Conservation (phyloP, 2,329 filamentous ascomycete species). For the Penicillium sp. region DNA sequence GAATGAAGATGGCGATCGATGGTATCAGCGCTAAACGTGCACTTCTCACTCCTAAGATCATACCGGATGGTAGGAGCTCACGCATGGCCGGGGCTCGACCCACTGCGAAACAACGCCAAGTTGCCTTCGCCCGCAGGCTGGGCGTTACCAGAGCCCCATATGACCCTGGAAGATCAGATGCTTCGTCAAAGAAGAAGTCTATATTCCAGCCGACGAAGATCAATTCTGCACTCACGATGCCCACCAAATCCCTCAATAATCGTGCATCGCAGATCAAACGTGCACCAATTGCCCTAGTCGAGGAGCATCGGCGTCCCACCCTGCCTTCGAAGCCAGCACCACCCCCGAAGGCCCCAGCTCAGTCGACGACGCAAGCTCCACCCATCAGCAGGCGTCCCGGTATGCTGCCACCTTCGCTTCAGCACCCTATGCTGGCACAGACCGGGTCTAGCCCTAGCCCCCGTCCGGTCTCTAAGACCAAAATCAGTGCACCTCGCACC, state of each 20-base stretch:
- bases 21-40: conserved; percentile 57
- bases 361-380: conserved; percentile 7
- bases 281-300: conserved; percentile 42
- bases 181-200: conserved; percentile 30
- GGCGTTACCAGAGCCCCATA: conserved; percentile 29
- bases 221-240: conserved; percentile 36
- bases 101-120: conserved; percentile 31
- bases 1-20: conserved; percentile 55
- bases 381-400: conserved; percentile 1
- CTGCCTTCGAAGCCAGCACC: conserved; percentile 22
- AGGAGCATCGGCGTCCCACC: conserved; percentile 36
- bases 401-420: background rate
- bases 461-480: conserved; percentile 24
- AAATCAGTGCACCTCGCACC: background rate
- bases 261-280: conserved; percentile 38
- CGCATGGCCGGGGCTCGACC: conserved; percentile 32
- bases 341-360: background rate
- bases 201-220: conserved; percentile 38
- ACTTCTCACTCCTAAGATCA: conserved; percentile 56
- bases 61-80: conserved; percentile 33
- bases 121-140: conserved; percentile 32
- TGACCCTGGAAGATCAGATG: conserved; percentile 19
- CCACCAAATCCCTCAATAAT: conserved; percentile 42
- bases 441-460: conserved; percentile 17
- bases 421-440: conserved; percentile 12